Percentiles rank a stretch among this genome's conserved stretches.
Conservation (phyloP, 2,329 filamentous ascomycete species). For the Pestalotiopsis sp. region DNA sequence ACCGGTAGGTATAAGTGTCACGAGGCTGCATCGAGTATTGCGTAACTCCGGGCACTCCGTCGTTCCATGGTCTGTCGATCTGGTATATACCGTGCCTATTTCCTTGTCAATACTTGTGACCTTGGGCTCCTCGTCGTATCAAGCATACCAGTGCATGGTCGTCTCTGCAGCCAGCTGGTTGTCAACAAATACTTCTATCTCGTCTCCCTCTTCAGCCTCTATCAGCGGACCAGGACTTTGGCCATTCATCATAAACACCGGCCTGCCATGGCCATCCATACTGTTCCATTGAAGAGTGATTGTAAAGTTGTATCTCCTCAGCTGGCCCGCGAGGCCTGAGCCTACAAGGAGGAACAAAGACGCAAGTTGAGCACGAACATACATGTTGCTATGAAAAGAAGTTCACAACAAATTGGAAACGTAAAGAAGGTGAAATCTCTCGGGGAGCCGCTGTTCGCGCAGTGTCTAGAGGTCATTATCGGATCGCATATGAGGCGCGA, state of each 20-base stretch:
- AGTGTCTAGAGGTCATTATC: not conserved
- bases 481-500: not conserved
- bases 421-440: not conserved
- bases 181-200: slow-evolving; percentile 18
- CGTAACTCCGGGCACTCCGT: slow-evolving; percentile 21
- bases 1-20: slow-evolving; percentile 20
- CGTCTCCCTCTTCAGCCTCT: slow-evolving; percentile 18
- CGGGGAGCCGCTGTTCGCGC: not conserved
- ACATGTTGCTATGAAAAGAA: not conserved
- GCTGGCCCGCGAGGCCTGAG: slow-evolving; percentile 3
- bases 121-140: not conserved
- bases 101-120: not conserved
- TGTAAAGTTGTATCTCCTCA: slow-evolving; percentile 14
- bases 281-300: slow-evolving; percentile 8
- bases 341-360: not conserved
- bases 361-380: not conserved
- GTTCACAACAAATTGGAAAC: not conserved
- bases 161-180: slow-evolving; percentile 20
- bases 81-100: slow-evolving; percentile 22
- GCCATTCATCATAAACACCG: slow-evolving; percentile 18
- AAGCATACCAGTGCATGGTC: slow-evolving; percentile 19
- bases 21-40: slow-evolving; percentile 20
- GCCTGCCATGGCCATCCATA: slow-evolving; percentile 19
- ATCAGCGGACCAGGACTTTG: slow-evolving; percentile 18
- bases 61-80: slow-evolving; percentile 20